Conservation (phyloP, 345 rosid species). For the Sisymbrium altissimum region DNA sequence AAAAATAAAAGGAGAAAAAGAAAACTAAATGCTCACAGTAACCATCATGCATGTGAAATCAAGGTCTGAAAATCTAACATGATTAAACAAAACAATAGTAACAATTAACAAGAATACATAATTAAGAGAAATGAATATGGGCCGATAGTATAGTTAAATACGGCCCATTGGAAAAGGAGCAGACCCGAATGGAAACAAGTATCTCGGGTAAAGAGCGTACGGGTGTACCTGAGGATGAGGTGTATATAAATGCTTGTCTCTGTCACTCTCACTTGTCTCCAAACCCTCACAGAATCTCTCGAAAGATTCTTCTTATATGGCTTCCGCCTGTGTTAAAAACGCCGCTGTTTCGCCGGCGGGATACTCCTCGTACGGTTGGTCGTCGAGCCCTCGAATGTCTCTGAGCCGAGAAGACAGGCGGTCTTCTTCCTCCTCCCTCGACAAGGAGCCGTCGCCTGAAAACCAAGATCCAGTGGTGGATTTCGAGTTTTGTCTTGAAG, state of each 20-base stretch:
- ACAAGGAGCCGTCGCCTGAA: not conserved
- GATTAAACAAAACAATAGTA: too few species aligned
- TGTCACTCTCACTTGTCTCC: conserved; percentile 23
- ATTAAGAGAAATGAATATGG: not conserved
- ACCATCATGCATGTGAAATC: not conserved
- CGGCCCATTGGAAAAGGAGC: not conserved
- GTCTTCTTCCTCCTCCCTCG: conserved; percentile 23
- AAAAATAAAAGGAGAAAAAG: not conserved
- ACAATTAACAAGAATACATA: too few species aligned
- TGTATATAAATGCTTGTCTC: conserved; percentile 26
- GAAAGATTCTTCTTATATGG: conserved; percentile 35
- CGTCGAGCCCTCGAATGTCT: conserved; percentile 57
- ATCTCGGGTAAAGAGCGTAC: conserved; percentile 1
- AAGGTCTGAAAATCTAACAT: not conserved
- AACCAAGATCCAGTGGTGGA: conserved; percentile 43
- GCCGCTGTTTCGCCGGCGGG: conserved; percentile 54
- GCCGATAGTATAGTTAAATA: not conserved
- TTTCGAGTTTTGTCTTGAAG: conserved; percentile 85
- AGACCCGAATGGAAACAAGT: not conserved
- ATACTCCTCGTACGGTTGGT: conserved; percentile 55
- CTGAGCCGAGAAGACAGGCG: conserved; percentile 49
- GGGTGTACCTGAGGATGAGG: conserved; percentile 20
- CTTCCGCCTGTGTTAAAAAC: conserved; percentile 86
- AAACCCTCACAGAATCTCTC: conserved; percentile 1
- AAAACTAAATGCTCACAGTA: not conserved